These are phyloP conservation scores for Coelastrella sp. DNA, from an alignment of 139 green algal species.

Conservation along the genomic window DNA sequence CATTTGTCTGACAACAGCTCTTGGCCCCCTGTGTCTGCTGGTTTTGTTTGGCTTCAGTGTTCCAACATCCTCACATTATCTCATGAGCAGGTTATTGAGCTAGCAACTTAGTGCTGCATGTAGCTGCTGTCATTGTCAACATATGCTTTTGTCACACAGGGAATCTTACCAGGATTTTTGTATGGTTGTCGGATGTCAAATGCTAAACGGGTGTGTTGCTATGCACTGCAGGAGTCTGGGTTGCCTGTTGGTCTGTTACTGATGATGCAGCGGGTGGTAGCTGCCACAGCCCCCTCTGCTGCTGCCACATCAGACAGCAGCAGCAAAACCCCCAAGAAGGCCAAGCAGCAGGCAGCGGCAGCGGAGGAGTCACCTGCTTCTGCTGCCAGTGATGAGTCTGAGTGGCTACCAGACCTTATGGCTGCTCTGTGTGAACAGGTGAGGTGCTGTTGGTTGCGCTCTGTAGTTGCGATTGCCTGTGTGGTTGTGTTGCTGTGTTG, in stretches of 20 bases:
- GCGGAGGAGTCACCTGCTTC: constrained; percentile 1
- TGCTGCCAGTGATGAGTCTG: constrained; percentile 7
- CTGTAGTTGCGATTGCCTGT: no score
- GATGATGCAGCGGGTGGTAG: constrained; percentile 20
- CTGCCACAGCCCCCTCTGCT: neutral
- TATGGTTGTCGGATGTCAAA: no score
- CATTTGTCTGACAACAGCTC: constrained; percentile 67
- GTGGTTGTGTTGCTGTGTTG: no score
- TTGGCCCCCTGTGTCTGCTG: no score
- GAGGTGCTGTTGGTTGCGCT: neutral
- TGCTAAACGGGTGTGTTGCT: neutral
- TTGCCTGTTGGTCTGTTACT: constrained; percentile 51
- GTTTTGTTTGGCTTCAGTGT: no score
- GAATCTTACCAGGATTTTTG: no score
- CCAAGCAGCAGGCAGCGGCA: constrained; percentile 27
- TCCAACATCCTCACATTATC: no score
- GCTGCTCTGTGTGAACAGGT: constrained; percentile 14
- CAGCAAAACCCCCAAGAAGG: constrained; percentile 17
- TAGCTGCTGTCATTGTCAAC: no score
- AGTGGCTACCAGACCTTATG: constrained; percentile 61
- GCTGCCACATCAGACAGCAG: neutral
- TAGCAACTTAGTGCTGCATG: no score
- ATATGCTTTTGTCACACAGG: no score
- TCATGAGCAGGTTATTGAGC: no score
- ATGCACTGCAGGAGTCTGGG: constrained; percentile 36